Evolutionary conservation across 352 stramenopile species (phyloP).

Genomic region (Phytopythium oedochilum): DNA sequence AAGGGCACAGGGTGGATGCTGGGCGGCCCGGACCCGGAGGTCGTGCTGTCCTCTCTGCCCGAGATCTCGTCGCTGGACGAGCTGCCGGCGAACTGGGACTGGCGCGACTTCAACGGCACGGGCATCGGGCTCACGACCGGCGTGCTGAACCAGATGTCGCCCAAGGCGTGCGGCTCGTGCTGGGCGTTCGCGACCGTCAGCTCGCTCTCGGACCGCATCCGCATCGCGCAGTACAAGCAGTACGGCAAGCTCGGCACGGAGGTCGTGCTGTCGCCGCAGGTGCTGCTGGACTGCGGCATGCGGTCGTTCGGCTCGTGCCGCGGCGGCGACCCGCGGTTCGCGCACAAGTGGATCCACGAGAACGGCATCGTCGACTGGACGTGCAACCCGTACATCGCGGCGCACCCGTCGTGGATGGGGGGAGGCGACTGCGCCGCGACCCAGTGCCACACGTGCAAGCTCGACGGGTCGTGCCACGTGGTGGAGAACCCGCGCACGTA

Average conservation of each 20-base stretch:
- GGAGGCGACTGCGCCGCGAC: conserved; percentile 45
- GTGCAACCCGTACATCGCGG: conserved; percentile 79
- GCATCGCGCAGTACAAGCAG: conserved; percentile 62
- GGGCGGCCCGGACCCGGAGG: conserved; percentile 50
- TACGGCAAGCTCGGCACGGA: conserved; percentile 48
- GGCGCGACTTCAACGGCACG: conserved; percentile 74
- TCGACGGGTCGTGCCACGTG: conserved; percentile 56
- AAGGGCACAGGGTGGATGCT: conserved; percentile 64
- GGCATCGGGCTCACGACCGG: conserved; percentile 70
- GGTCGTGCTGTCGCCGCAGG: conserved; percentile 61
- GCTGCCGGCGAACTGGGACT: conserved; percentile 70
- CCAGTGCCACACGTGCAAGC: conserved; percentile 62
- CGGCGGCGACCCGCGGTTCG: conserved; percentile 73
- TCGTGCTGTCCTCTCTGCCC: conserved; percentile 39
- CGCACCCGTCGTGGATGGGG: conserved; percentile 72
- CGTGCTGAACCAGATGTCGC: conserved; percentile 79
- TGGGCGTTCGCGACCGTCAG: conserved; percentile 74
- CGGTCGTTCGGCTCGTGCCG: conserved; percentile 74
- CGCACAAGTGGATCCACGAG: conserved; percentile 82
- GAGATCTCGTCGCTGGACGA: conserved; percentile 45
- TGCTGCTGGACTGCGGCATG: conserved; percentile 76
- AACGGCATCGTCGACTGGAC: conserved; percentile 80
- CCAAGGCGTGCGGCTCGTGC: conserved; percentile 69
- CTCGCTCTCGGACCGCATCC: conserved; percentile 72
- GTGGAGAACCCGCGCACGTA: conserved; percentile 59